Percentiles rank a stretch among this genome's conserved stretches.
These are phyloP conservation scores for Kuraishia ogatae DNA, from an alignment of 805 yeast species.

Conservation along the genomic window DNA sequence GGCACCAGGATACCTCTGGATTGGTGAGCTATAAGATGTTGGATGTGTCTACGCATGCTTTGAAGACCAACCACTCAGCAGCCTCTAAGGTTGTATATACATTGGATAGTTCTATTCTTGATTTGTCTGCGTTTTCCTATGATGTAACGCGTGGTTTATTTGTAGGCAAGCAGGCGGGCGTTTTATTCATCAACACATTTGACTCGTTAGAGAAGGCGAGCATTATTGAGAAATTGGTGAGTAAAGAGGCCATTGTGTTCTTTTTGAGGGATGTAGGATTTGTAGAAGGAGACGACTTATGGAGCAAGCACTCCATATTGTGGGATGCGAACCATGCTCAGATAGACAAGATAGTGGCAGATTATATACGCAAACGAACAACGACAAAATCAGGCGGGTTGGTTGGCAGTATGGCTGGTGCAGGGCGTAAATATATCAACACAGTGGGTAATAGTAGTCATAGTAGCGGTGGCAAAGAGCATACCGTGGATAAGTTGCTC, in stretches of 20 bases:
- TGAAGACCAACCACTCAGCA: conserved; percentile 20
- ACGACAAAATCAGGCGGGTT: conserved; percentile 33
- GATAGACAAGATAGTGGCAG: conserved; percentile 28
- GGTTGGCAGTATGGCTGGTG: conserved; percentile 31
- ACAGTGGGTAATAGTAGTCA: conserved; percentile 12
- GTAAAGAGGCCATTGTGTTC: conserved; percentile 38
- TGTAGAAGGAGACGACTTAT: conserved; percentile 19
- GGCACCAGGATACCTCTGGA: conserved; percentile 6
- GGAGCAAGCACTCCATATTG: conserved; percentile 29
- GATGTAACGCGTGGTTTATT: conserved; percentile 25
- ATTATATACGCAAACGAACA: conserved; percentile 21
- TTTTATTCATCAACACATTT: conserved; percentile 39
- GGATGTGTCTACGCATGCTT: conserved; percentile 25
- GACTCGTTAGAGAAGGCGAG: conserved; percentile 43
- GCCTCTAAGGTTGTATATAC: conserved; percentile 11
- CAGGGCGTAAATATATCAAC: conserved; percentile 23
- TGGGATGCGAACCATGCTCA: conserved; percentile 40
- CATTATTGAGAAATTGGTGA: conserved; percentile 33
- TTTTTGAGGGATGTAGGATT: conserved; percentile 36
- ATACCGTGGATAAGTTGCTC: conserved; percentile 36
- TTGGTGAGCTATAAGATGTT: conserved; percentile 24
- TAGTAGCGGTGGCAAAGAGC: conserved; percentile 18
- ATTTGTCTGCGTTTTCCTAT: conserved; percentile 37
- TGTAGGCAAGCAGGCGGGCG: conserved; percentile 42
- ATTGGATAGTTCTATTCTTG: conserved; percentile 23